A percentile compares a stretch with the other conserved stretches of the same genome.
Evolutionary conservation across 176 grass and related monocot species (phyloP).

Genomic region (Triticum urartu): DNA sequence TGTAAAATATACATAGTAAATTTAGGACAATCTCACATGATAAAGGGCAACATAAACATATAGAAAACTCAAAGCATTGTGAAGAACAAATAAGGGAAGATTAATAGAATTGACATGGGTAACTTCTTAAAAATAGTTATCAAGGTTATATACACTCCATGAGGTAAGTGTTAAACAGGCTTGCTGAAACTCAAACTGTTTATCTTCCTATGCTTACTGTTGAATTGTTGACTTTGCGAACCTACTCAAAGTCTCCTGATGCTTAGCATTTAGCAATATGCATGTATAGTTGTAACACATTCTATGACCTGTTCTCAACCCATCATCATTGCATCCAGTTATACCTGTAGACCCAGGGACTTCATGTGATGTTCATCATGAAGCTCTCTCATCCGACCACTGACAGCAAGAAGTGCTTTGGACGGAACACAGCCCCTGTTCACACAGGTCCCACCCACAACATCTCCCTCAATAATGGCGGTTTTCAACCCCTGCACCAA

Average conservation of each 20-base stretch:
- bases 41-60: background rate
- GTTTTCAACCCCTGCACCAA: conserved; percentile 80
- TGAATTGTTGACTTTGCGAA: background rate
- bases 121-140: background rate
- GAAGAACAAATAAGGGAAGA: background rate
- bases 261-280: background rate
- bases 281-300: background rate
- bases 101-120: background rate
- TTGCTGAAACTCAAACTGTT: background rate
- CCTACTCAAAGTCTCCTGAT: background rate
- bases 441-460: conserved; percentile 55
- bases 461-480: conserved; percentile 91
- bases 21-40: background rate
- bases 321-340: background rate
- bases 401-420: conserved; percentile 95
- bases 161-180: background rate
- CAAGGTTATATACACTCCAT: background rate
- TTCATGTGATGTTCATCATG: conserved; percentile 92
- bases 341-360: conserved; percentile 79
- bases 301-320: background rate
- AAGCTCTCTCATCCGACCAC: conserved; percentile 89
- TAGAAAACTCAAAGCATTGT: background rate
- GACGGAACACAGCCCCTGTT: conserved; percentile 18
- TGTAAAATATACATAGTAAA: background rate
- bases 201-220: background rate